A percentile compares a stretch with the other conserved stretches of the same genome.
Conservation (phyloP, 345 rosid genomes). For the Arabidopsis arenosa region DNA sequence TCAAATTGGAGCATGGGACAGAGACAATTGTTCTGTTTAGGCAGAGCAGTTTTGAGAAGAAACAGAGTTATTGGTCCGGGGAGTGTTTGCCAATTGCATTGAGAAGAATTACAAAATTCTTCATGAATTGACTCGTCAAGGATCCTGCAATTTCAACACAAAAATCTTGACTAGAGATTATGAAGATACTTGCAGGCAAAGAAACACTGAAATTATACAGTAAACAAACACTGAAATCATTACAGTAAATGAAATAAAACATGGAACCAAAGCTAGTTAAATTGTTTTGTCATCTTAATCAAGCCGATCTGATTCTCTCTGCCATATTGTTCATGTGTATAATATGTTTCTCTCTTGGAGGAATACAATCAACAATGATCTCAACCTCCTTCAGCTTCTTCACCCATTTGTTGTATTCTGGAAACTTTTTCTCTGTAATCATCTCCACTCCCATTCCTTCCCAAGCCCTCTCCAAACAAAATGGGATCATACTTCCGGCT, state of each 20-base stretch:
- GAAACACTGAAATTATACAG: neutral
- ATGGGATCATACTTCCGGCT: slow-evolving; percentile 30
- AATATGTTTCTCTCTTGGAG: slow-evolving; percentile 42
- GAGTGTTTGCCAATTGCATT: no score
- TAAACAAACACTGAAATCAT: neutral
- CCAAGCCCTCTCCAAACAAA: slow-evolving; percentile 33
- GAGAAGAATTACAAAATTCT: no score
- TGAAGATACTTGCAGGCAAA: no score
- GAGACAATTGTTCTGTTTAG: slow-evolving; percentile 84
- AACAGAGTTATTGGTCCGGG: slow-evolving; percentile 70
- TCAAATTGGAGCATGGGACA: slow-evolving; percentile 99
- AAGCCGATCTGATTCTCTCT: slow-evolving; percentile 1
- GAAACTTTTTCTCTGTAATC: slow-evolving; percentile 27
- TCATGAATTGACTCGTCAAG: no score
- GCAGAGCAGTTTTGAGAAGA: slow-evolving; percentile 90
- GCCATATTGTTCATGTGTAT: slow-evolving; percentile 11
- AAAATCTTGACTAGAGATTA: no score
- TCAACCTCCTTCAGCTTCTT: slow-evolving; percentile 26
- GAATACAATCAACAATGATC: slow-evolving; percentile 28
- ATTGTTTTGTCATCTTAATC: neutral
- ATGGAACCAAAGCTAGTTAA: neutral
- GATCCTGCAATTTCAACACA: no score
- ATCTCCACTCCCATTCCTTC: slow-evolving; percentile 36
- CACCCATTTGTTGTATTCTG: slow-evolving; percentile 37
- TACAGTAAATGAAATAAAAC: neutral